These are phyloP conservation scores for Vitis cinerea DNA, from an alignment of 164 flowering plant genomes.

Conservation along the genomic window DNA sequence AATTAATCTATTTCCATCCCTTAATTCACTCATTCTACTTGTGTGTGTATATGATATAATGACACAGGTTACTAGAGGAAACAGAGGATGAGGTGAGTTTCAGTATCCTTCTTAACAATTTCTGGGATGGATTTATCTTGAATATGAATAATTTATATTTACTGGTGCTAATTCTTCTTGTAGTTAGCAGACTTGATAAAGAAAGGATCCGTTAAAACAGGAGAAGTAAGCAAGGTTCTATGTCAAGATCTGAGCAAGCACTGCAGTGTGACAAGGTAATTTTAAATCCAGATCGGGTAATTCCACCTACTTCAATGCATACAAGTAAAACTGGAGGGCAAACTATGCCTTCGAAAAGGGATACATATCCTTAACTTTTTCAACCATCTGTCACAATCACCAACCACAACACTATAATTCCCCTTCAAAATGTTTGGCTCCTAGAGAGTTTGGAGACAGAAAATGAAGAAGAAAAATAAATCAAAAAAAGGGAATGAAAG, in stretches of 20 bases:
- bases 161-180: slow-evolving; percentile 9
- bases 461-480: too few species aligned
- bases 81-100: slow-evolving; percentile 89
- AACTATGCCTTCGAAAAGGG: too few species aligned
- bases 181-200: slow-evolving; percentile 82
- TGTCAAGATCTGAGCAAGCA: slow-evolving; percentile 84
- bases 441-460: too few species aligned
- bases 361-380: too few species aligned
- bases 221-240: slow-evolving; percentile 71
- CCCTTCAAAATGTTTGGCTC: too few species aligned
- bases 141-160: background rate
- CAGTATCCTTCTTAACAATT: background rate
- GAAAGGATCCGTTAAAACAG: slow-evolving; percentile 67
- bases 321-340: background rate
- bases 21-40: slow-evolving; percentile 3
- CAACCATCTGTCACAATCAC: too few species aligned
- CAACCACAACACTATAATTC: too few species aligned
- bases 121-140: background rate
- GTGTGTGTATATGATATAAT: slow-evolving; percentile 9
- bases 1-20: background rate
- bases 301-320: background rate
- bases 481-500: too few species aligned
- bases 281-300: background rate
- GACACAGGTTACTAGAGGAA: slow-evolving; percentile 85
- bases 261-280: slow-evolving; percentile 67